Percentiles rank a stretch among this genome's conserved stretches.
These are phyloP conservation scores for Poterioochromonas sp. DNA, from an alignment of 352 stramenopile species.

Conservation along the genomic window DNA sequence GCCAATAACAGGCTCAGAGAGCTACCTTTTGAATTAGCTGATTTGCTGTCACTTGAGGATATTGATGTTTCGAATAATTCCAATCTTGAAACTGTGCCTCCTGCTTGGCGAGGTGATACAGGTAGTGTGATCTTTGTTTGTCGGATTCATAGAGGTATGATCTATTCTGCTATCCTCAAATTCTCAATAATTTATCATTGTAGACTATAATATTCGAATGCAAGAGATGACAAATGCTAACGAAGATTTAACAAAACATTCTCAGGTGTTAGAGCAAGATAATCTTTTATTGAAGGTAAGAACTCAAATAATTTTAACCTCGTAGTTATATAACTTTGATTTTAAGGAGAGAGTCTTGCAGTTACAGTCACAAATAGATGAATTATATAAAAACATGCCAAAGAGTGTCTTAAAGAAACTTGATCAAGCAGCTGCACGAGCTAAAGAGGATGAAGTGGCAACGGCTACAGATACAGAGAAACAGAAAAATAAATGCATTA, in stretches of 20 bases:
- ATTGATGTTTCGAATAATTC: constrained; percentile 3
- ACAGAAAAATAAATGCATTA: constrained; percentile 8
- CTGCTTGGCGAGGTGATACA: constrained; percentile 15
- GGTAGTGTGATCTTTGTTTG: constrained; percentile 16
- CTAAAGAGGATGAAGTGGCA: background rate
- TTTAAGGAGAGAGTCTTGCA: background rate
- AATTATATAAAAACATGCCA: constrained; percentile 18
- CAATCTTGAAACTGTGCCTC: background rate
- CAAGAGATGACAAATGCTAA: background rate
- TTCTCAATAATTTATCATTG: background rate
- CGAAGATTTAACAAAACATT: constrained; percentile 22
- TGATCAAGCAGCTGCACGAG: background rate
- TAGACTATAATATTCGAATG: constrained; percentile 16
- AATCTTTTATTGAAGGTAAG: constrained; percentile 4
- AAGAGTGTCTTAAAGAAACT: background rate
- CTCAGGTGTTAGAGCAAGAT: background rate
- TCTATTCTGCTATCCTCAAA: background rate
- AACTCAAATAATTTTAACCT: background rate
- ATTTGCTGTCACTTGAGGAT: constrained; percentile 17
- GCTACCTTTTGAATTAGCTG: constrained; percentile 16
- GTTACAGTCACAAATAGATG: background rate
- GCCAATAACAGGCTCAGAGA: background rate
- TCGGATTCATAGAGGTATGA: constrained; percentile 21
- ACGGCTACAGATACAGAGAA: background rate
- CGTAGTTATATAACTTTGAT: background rate